These are phyloP conservation scores for Takashimella tepidaria DNA, from an alignment of 1,284 basidiomycete genomes.

Conservation along the genomic window DNA sequence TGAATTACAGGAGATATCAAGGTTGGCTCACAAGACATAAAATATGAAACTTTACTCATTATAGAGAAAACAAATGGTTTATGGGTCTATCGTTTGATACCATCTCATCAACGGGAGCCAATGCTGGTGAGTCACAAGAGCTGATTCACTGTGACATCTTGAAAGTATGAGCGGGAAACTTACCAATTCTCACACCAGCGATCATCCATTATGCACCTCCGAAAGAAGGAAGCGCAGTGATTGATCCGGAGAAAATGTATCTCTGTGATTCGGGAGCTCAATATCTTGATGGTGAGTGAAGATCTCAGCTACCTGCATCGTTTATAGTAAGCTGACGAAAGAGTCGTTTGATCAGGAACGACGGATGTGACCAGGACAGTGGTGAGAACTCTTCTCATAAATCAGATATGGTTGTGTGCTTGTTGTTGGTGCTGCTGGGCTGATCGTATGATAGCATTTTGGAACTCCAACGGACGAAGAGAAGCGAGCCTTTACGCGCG, in stretches of 20 bases:
- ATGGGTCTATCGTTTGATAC: slow-evolving; percentile 86
- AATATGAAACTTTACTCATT: no score
- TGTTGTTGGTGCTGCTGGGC: background rate
- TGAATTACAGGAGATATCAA: background rate
- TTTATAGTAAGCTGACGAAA: slow-evolving; percentile 3
- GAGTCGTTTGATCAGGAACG: slow-evolving; percentile 57
- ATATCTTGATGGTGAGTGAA: slow-evolving; percentile 62
- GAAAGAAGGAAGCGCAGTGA: slow-evolving; percentile 64
- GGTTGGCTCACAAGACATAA: slow-evolving; percentile 15
- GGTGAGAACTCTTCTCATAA: slow-evolving; percentile 50
- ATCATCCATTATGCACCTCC: slow-evolving; percentile 92
- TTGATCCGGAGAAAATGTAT: slow-evolving; percentile 79
- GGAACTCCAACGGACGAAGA: slow-evolving; percentile 77
- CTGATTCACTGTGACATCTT: no score
- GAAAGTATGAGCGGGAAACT: no score
- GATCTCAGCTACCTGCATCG: background rate
- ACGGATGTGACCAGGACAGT: slow-evolving; percentile 90
- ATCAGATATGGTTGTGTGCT: no score
- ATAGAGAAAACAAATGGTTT: slow-evolving; percentile 70
- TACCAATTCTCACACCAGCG: slow-evolving; percentile 57
- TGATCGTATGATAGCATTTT: slow-evolving; percentile 63
- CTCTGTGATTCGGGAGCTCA: slow-evolving; percentile 93
- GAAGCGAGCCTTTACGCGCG: slow-evolving; percentile 83
- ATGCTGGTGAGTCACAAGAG: slow-evolving; percentile 67
- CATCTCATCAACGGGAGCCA: slow-evolving; percentile 84